A percentile compares a stretch with the other conserved stretches of the same genome.
phyloP scores from a whole-genome alignment of 768 basidiomycete species.

The Leccinum aurantiacum region DNA sequence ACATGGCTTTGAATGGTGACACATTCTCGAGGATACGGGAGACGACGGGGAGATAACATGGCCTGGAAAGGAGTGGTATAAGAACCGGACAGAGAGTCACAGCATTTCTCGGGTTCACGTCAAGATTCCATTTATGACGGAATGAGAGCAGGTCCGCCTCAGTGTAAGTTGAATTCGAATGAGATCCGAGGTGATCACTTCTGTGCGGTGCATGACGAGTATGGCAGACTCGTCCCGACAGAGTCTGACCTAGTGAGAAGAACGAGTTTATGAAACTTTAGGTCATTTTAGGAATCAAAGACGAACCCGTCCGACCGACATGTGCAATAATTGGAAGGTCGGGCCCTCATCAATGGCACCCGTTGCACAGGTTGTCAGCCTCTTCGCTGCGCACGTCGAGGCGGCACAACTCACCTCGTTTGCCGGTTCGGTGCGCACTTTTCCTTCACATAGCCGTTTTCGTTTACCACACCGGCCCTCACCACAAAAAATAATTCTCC shows the following conservation, averaged over 20 bases:
- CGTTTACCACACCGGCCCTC: neutral
- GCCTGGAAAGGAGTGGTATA: constrained; percentile 25
- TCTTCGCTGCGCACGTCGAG: constrained; percentile 3
- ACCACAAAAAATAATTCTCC: neutral
- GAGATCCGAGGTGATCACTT: constrained; percentile 36
- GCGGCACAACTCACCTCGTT: neutral
- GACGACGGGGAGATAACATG: constrained; percentile 18
- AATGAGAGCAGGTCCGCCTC: constrained; percentile 26
- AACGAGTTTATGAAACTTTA: constrained; percentile 35
- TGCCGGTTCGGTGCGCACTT: constrained; percentile 7
- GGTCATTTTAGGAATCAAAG: constrained; percentile 34
- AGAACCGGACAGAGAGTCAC: constrained; percentile 27
- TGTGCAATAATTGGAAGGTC: constrained; percentile 19
- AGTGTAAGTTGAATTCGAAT: constrained; percentile 6
- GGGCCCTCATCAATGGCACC: constrained; percentile 1
- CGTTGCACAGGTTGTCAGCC: constrained; percentile 20
- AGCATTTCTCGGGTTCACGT: constrained; percentile 36
- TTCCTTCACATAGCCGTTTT: constrained; percentile 27
- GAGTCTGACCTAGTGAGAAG: constrained; percentile 25
- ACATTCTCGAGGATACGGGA: constrained; percentile 23
- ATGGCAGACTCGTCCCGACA: constrained; percentile 35
- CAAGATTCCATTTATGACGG: constrained; percentile 21
- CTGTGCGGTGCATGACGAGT: constrained; percentile 31
- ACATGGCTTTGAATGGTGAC: constrained; percentile 22
- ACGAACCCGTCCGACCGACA: neutral